A percentile compares a stretch with the other conserved stretches of the same genome.
Evolutionary conservation across 371 early-diverging fungal species (phyloP).

Genomic region (Dichotomocladium elegans): DNA sequence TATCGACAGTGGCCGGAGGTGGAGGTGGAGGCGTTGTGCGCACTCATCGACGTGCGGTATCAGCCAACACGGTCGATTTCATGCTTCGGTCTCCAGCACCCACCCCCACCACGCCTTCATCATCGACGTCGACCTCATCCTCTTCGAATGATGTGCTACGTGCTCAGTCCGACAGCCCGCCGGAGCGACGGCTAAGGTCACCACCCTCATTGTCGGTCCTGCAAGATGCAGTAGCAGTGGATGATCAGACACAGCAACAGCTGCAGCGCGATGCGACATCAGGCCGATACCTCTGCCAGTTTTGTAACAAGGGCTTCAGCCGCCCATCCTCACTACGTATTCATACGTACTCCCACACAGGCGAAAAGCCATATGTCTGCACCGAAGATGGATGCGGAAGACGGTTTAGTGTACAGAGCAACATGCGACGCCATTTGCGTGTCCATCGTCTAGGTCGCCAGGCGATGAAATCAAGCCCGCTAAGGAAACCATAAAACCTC

Average conservation of each 20-base stretch:
- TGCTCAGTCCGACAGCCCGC: constrained; percentile 12
- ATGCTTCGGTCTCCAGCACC: constrained; percentile 8
- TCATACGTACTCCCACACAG: constrained; percentile 64
- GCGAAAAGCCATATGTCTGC: constrained; percentile 63
- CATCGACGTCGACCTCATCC: constrained; percentile 3
- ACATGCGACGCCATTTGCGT: constrained; percentile 57
- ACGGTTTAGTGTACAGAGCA: constrained; percentile 59
- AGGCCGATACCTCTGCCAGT: constrained; percentile 39
- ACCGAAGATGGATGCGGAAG: constrained; percentile 48
- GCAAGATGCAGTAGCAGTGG: constrained; percentile 2
- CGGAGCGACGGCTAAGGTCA: constrained; percentile 3
- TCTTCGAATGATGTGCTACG: constrained; percentile 2
- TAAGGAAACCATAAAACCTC: constrained; percentile 4
- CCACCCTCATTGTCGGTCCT: constrained; percentile 3
- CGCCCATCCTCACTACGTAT: constrained; percentile 59
- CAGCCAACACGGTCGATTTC: constrained; percentile 6
- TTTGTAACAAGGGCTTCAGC: constrained; percentile 53
- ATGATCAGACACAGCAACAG: constrained; percentile 1
- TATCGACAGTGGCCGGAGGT: too few species aligned
- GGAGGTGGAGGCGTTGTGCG: neutral
- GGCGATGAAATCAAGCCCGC: constrained; percentile 8
- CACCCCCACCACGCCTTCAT: constrained; percentile 5
- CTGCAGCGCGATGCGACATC: constrained; percentile 4
- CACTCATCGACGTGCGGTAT: neutral
- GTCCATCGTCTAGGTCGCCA: constrained; percentile 27